Conservation (phyloP, 2,329 filamentous ascomycete genomes). For the Neopestalotiopsis clavispora region DNA sequence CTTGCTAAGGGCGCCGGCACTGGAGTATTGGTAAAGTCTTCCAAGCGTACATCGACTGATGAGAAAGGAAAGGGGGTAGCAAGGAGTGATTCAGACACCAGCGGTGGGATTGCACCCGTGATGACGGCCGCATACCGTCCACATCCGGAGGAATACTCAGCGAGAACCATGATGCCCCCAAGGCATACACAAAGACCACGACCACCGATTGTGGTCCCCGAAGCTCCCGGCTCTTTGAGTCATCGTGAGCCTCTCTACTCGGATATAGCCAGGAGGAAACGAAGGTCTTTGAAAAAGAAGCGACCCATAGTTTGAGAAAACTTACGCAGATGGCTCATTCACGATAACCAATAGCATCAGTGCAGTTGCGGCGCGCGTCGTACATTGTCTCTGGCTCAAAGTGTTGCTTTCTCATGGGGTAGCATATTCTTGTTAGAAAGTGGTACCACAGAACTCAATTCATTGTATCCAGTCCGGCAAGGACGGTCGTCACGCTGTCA, state of each 20-base stretch:
- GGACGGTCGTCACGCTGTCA: no score
- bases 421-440: no score
- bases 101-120: not conserved
- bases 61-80: conserved; percentile 17
- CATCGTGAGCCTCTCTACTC: not conserved
- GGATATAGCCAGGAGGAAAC: not conserved
- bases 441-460: no score
- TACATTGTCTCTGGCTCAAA: not conserved
- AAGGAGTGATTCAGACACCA: conserved; percentile 3
- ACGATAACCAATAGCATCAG: not conserved
- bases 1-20: conserved; percentile 10
- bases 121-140: not conserved
- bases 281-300: not conserved
- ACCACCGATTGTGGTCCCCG: not conserved
- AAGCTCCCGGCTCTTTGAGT: not conserved
- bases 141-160: not conserved
- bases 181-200: not conserved
- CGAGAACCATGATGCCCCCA: no score
- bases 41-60: not conserved
- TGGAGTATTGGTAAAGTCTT: conserved; percentile 11
- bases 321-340: no score
- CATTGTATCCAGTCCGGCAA: no score
- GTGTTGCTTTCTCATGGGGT: no score
- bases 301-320: not conserved
- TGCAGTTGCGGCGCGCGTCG: not conserved